Base-by-base conservation (phyloP, 441 rosid genomes). In the Erodium texanum region DNA sequence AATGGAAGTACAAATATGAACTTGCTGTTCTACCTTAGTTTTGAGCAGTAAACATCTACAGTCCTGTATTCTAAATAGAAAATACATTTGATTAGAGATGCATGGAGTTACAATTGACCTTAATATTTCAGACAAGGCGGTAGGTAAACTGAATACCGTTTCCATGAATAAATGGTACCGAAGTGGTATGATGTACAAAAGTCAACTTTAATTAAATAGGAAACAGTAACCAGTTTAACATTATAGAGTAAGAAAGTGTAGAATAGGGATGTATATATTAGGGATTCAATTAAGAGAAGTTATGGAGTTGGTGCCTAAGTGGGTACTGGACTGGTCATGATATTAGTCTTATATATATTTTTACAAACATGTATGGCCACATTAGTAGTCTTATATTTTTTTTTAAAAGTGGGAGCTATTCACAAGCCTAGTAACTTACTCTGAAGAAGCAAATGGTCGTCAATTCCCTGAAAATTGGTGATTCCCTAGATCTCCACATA, bases 11-110 rank as follows among this genome's bases (percentile, higher is more conserved):
- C 24, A 11, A 50, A 14, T 3, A 36, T 36, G 64, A 68, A 64
- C 27, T 29, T 50, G 14, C 24, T 12, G 10, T 45, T 9, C 43
- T 18, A 27, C 70, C 7, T 43, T 43, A 56, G 16, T 23, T 50
- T 50, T 50, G 4, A 16, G 58, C 27, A 56, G 15, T 41, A 24
- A 43, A 36, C 32, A 43, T 22, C 11, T 62, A 18, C 9, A 8
- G 27, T 58, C 45, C 24, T 68, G 20, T 50, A 67, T 66, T 58
- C 15, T 32, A 41, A 41, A 67, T 58, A 61, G 69, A 50, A 58
- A 66, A 62, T 66, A 45, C 19, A 59, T 20, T 59, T 2, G 7
- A 59, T 20, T 59, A 4, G 29, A 32, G 36, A 32, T 32, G 22
- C 12, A 56, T 56, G 62, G 24, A 19, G 59, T 19, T 7, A 56